phyloP scores from a whole-genome alignment of 2,329 filamentous ascomycete genomes.

The Fusarium ramigenum region DNA sequence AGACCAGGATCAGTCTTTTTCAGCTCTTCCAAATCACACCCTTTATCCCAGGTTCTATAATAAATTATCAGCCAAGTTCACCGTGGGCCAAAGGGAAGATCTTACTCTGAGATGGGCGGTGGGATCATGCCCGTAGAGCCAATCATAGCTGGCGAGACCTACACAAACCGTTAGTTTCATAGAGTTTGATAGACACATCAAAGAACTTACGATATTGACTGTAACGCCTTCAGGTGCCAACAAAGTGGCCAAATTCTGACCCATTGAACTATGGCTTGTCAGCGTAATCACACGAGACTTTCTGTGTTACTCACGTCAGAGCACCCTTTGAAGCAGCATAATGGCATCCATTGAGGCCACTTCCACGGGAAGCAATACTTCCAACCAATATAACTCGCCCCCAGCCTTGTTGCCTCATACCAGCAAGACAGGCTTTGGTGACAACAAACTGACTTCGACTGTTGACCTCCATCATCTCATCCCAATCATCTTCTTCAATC shows the following conservation, averaged over 20 bases:
- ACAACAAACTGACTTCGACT: slow-evolving; percentile 48
- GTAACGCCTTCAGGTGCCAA: slow-evolving; percentile 47
- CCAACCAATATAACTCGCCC: slow-evolving; percentile 47
- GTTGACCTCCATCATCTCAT: slow-evolving; percentile 49
- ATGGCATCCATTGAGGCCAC: slow-evolving; percentile 49
- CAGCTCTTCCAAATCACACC: slow-evolving; percentile 44
- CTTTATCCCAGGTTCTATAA: slow-evolving; percentile 45
- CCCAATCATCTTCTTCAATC: slow-evolving; percentile 50
- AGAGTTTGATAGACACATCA: accelerated
- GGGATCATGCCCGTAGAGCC: slow-evolving; percentile 50
- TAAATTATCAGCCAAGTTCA: background rate
- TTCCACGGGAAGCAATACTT: slow-evolving; percentile 47
- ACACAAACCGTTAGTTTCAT: background rate
- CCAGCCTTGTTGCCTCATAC: slow-evolving; percentile 47
- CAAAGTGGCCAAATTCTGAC: slow-evolving; percentile 46
- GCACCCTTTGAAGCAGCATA: slow-evolving; percentile 50
- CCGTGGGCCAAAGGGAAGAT: accelerated
- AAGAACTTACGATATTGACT: slow-evolving; percentile 46
- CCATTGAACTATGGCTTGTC: slow-evolving; percentile 45
- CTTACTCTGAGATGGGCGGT: slow-evolving; percentile 43
- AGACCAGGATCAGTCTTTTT: slow-evolving; percentile 46
- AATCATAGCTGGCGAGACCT: slow-evolving; percentile 51
- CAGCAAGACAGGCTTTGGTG: slow-evolving; percentile 44
- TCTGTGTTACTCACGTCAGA: slow-evolving; percentile 20
- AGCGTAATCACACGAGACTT: too few relatives aligned